A percentile compares a stretch with the other conserved stretches of the same genome.
These are phyloP conservation scores for Suhomyces coccinellae DNA, from an alignment of 1,139 yeast genomes.

Conservation along the genomic window DNA sequence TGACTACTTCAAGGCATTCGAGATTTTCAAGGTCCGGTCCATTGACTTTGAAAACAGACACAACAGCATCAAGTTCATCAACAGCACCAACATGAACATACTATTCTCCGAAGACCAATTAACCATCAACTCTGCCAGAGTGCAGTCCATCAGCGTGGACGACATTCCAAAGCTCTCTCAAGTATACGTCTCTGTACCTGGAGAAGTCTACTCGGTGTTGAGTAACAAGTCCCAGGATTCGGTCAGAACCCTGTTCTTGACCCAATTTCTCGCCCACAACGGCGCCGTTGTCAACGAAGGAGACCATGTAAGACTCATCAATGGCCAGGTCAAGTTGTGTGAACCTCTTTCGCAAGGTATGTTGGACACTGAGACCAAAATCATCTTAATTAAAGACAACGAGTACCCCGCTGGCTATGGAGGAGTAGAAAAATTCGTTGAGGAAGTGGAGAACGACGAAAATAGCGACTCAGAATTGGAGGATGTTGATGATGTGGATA, in stretches of 20 bases:
- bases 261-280: slow-evolving; percentile 26
- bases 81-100: slow-evolving; percentile 33
- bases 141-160: slow-evolving; percentile 30
- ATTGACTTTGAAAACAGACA: slow-evolving; percentile 24
- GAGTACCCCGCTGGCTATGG: slow-evolving; percentile 11
- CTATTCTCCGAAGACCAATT: slow-evolving; percentile 26
- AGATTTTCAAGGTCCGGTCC: slow-evolving; percentile 37
- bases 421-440: slow-evolving; percentile 3
- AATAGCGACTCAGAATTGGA: slow-evolving; percentile 11
- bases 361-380: slow-evolving; percentile 41
- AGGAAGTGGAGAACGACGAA: slow-evolving; percentile 10
- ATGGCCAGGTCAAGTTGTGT: slow-evolving; percentile 57
- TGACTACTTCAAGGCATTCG: slow-evolving; percentile 36
- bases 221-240: slow-evolving; percentile 25
- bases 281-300: slow-evolving; percentile 38
- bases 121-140: slow-evolving; percentile 35
- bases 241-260: slow-evolving; percentile 30
- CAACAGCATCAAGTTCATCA: slow-evolving; percentile 37
- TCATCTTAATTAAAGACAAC: slow-evolving; percentile 53
- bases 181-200: slow-evolving; percentile 46
- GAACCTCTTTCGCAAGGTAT: slow-evolving; percentile 76
- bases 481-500: slow-evolving; percentile 24
- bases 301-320: slow-evolving; percentile 39
- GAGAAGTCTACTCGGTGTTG: slow-evolving; percentile 42
- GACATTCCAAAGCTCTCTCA: slow-evolving; percentile 34